phyloP scores from a whole-genome alignment of 768 basidiomycete species.

The Phylloporus sp. region DNA sequence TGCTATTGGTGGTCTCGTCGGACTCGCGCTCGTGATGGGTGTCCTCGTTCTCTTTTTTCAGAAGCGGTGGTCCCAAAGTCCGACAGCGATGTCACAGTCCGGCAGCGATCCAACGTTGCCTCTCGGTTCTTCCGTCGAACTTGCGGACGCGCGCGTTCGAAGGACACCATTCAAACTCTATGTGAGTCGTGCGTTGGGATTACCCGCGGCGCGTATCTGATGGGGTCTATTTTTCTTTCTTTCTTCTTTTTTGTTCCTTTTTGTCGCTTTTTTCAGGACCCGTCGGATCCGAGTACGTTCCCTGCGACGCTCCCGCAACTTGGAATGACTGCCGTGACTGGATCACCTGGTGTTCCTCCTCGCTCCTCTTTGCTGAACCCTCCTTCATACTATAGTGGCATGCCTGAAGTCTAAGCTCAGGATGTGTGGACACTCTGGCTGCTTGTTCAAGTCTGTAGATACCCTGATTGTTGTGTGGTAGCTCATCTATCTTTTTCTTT shows the following conservation, averaged over 20 bases:
- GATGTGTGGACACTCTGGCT: too few species aligned
- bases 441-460: too few species aligned
- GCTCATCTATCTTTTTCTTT: too few species aligned
- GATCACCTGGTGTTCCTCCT: conserved; percentile 9
- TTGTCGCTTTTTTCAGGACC: conserved; percentile 30
- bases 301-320: conserved; percentile 25
- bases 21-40: conserved; percentile 40
- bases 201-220: conserved; percentile 4
- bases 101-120: neutral
- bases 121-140: neutral
- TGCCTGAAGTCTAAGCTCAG: conserved; percentile 27
- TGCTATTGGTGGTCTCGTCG: conserved; percentile 58
- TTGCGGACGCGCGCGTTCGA: conserved; percentile 11
- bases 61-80: conserved; percentile 23
- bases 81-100: conserved; percentile 18
- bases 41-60: conserved; percentile 37
- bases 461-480: too few species aligned
- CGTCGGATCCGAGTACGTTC: conserved; percentile 36
- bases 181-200: conserved; percentile 20
- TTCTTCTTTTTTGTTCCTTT: too few species aligned
- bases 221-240: too few species aligned
- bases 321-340: conserved; percentile 9
- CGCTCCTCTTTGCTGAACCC: conserved; percentile 10
- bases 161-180: conserved; percentile 27
- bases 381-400: conserved; percentile 22